These are phyloP conservation scores for Collybia mongolica DNA, from an alignment of 768 basidiomycete genomes.

Conservation along the genomic window DNA sequence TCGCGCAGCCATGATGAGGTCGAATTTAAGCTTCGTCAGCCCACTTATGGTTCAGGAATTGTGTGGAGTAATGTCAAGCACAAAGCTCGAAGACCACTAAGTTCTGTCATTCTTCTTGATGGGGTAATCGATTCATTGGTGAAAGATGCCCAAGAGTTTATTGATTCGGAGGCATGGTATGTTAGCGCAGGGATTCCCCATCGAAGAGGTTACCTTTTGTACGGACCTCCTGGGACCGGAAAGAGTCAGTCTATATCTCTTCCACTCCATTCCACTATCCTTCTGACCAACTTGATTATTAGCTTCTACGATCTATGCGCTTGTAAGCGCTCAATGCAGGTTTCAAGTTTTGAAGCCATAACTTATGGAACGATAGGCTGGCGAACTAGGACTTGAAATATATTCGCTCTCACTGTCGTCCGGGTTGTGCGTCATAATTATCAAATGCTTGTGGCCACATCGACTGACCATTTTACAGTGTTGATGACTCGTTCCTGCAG, in stretches of 20 bases:
- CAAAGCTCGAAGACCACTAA: conserved; percentile 50
- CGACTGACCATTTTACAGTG: conserved; percentile 24
- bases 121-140: conserved; percentile 47
- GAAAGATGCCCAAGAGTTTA: conserved; percentile 51
- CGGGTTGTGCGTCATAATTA: conserved; percentile 33
- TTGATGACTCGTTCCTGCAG: conserved; percentile 50
- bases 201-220: conserved; percentile 53
- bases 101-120: conserved; percentile 49
- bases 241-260: conserved; percentile 40
- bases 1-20: not conserved
- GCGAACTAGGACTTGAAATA: conserved; percentile 82
- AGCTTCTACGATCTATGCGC: conserved; percentile 14
- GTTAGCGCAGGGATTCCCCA: conserved; percentile 55
- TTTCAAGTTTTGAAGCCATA: conserved; percentile 27
- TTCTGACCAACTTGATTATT: not conserved
- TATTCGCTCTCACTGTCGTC: conserved; percentile 59
- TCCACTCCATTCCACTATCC: not conserved
- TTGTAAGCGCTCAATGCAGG: conserved; percentile 13
- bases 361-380: conserved; percentile 40
- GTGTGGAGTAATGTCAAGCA: conserved; percentile 45
- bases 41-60: conserved; percentile 33
- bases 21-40: conserved; percentile 19
- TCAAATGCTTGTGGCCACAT: not conserved
- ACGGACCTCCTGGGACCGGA: conserved; percentile 63
- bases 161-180: conserved; percentile 58